These are phyloP conservation scores for Scenedesmus sp. DNA, from an alignment of 163 green algal species.

Conservation along the genomic window DNA sequence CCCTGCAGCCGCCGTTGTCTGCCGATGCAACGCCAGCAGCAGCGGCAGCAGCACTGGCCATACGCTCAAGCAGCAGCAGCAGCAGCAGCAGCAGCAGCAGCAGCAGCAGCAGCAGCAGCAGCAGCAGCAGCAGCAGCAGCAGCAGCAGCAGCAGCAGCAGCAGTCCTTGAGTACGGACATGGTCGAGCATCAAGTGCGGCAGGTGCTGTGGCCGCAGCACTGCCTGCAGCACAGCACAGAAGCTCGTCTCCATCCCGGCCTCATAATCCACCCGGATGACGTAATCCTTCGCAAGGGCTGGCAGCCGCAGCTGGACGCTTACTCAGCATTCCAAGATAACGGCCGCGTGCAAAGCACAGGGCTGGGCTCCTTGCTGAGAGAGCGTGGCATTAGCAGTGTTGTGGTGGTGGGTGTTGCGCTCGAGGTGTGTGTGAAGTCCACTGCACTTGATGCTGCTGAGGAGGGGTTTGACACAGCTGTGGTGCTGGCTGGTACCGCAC, in stretches of 20 bases:
- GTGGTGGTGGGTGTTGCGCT: constrained; percentile 23
- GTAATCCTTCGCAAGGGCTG: constrained; percentile 22
- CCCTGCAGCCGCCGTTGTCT: neutral
- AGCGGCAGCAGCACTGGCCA: neutral
- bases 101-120: neutral
- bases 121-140: constrained; percentile 16
- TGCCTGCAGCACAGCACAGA: neutral
- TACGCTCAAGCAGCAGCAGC: constrained; percentile 10
- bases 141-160: constrained; percentile 3
- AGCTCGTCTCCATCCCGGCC: neutral
- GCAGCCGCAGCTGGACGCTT: constrained; percentile 26
- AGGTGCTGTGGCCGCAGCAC: constrained; percentile 39
- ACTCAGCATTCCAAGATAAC: constrained; percentile 19
- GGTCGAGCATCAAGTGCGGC: neutral
- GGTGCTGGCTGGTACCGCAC: constrained; percentile 27
- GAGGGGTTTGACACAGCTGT: constrained; percentile 17
- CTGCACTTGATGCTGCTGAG: constrained; percentile 14
- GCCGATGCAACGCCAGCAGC: neutral
- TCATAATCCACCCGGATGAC: neutral
- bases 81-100: neutral
- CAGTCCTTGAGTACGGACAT: neutral
- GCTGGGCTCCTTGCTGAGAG: too few species aligned
- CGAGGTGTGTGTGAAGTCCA: constrained; percentile 28
- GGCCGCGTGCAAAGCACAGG: neutral
- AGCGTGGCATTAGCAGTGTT: neutral